Conservation (phyloP, 129 eudicot genomes). For the Arctium lappa region DNA sequence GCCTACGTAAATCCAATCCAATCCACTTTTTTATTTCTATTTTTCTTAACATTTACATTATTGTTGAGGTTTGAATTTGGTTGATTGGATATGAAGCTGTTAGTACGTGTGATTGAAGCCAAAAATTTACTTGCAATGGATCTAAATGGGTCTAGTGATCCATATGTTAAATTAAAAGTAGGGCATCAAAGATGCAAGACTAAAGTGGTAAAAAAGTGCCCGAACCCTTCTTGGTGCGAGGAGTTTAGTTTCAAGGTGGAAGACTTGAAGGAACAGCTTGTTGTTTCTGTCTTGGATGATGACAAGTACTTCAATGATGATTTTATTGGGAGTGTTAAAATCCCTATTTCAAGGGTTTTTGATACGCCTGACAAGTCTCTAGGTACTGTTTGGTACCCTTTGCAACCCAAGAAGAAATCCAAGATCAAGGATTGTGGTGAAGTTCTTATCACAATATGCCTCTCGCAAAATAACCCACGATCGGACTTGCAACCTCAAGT, state of each 20-base stretch:
- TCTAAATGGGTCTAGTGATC: slow-evolving; percentile 86
- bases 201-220: slow-evolving; percentile 80
- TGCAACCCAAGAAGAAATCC: slow-evolving; percentile 80
- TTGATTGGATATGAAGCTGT: slow-evolving; percentile 55
- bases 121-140: slow-evolving; percentile 76
- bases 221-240: slow-evolving; percentile 91
- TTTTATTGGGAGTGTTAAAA: slow-evolving; percentile 71
- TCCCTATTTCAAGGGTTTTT: slow-evolving; percentile 64
- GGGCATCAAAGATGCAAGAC: slow-evolving; percentile 72
- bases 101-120: slow-evolving; percentile 89
- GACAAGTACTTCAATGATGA: slow-evolving; percentile 82
- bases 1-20: slow-evolving; percentile 4
- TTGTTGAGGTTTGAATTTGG: neutral
- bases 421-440: slow-evolving; percentile 84
- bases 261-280: slow-evolving; percentile 70
- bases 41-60: neutral
- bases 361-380: slow-evolving; percentile 76
- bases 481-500: slow-evolving; percentile 40
- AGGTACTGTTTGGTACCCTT: slow-evolving; percentile 78
- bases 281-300: slow-evolving; percentile 67
- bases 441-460: slow-evolving; percentile 77
- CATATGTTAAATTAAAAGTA: slow-evolving; percentile 72
- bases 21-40: neutral
- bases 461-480: slow-evolving; percentile 55
- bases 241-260: slow-evolving; percentile 82